A percentile compares a stretch with the other conserved stretches of the same genome.
phyloP scores from a whole-genome alignment of 192 early-diverging fungal species.

The Backusella luteola region DNA sequence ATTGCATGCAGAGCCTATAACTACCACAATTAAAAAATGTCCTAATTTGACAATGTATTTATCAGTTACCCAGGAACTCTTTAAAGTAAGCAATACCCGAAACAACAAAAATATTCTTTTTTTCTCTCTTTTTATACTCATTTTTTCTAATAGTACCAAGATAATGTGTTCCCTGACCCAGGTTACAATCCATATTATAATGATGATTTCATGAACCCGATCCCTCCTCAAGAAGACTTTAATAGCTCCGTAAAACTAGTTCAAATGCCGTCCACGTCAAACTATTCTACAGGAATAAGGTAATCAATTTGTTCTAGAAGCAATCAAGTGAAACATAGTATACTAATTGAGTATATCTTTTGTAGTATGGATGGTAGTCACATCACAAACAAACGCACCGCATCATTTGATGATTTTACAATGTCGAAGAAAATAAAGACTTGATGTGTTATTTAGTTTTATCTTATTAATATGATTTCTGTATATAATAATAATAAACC shows the following conservation, averaged over 20 bases:
- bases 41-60: neutral
- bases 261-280: neutral
- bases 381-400: neutral
- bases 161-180: neutral
- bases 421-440: neutral
- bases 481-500: neutral
- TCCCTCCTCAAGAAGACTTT: neutral
- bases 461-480: neutral
- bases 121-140: neutral
- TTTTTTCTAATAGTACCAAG: neutral
- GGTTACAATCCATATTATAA: neutral
- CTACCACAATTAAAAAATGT: neutral
- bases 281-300: neutral
- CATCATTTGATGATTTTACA: neutral
- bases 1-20: neutral
- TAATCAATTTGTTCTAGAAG: neutral
- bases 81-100: neutral
- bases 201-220: slow-evolving; percentile 4
- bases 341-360: neutral
- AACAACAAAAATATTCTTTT: neutral
- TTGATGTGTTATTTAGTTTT: neutral
- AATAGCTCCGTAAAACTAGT: neutral
- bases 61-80: neutral
- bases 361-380: neutral
- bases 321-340: neutral